Evolutionary conservation across 164 flowering plant species (phyloP).

Genomic region (Vitis labrusca): DNA sequence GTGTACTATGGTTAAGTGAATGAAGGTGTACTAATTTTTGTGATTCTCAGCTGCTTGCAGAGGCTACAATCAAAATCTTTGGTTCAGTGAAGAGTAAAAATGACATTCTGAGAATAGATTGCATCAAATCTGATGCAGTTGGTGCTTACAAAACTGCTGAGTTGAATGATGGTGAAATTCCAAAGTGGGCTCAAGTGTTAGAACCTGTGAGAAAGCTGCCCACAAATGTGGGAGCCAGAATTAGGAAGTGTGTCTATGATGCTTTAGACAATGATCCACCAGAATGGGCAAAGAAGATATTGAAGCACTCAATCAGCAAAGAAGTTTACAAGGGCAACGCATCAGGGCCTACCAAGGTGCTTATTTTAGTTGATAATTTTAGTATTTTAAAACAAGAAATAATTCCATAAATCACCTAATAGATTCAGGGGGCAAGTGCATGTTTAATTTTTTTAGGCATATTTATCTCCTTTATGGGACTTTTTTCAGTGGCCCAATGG

Average conservation of each 20-base stretch:
- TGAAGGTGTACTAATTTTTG: conserved; percentile 14
- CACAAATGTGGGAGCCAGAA: conserved; percentile 96
- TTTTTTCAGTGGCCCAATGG: too few species aligned
- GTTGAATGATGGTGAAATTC: conserved; percentile 36
- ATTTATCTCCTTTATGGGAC: too few species aligned
- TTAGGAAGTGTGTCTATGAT: conserved; percentile 86
- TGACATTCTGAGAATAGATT: conserved; percentile 40
- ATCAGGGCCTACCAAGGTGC: conserved; percentile 98
- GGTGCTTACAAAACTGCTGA: conserved; percentile 33
- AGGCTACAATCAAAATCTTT: conserved; percentile 75
- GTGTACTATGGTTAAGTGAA: too few species aligned
- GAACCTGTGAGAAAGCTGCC: conserved; percentile 95
- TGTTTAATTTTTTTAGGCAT: neutral
- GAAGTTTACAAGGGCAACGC: conserved; percentile 98
- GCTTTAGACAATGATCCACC: conserved; percentile 83
- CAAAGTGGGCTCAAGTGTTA: conserved; percentile 83
- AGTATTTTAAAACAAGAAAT: neutral
- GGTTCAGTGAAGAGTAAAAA: conserved; percentile 51
- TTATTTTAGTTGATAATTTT: conserved; percentile 1
- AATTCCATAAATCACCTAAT: too few species aligned
- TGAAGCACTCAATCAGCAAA: conserved; percentile 93
- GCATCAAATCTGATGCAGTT: conserved; percentile 38
- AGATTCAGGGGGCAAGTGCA: neutral
- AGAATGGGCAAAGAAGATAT: conserved; percentile 82
- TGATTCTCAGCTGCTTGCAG: conserved; percentile 90